Base-by-base conservation (phyloP, 2,329 filamentous ascomycete species). In the Septoria linicola region DNA sequence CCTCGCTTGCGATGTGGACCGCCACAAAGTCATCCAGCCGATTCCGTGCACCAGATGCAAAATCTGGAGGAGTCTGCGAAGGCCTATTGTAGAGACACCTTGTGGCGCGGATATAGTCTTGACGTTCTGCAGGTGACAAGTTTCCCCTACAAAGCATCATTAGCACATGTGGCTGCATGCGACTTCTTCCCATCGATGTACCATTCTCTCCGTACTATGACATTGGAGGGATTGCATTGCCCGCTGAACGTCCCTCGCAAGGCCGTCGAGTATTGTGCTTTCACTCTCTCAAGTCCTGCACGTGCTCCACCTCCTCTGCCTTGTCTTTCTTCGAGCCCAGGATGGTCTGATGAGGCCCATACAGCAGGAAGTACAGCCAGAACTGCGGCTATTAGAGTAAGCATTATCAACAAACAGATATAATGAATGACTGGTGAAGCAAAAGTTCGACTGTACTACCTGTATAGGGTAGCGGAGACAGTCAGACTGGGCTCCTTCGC, bases 1-100 rank as follows among this genome's bases (percentile, higher is more conserved):
- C 8, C 3, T 60, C 59, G 34, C 62, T 57, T 20, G 58, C 42
- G 34, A 64, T 64, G 40, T 66, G 63, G 5, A 57, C 54, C 4
- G 55, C 62, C 4, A 62, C 54, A 17, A 63, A 66, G 41, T 66
- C 63, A 17, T 66, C 63, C 32, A 59, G 59, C 34, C 62, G 53
- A 27, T 51, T 63, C 11, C 48, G 42, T n/a, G 42, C 51, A n/a
- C 51, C 50, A 13, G 50, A 40, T 1, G 39, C 61, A 55, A n/a
- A 60, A 49, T 13, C 40, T 10, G 13, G 39, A 14, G 43, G 19
- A 17, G 39, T 49, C 45, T 41, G 37, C 4, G 59, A 49, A 7
- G 63, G 62, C 21, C 48, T 54, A 2, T 42, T 50, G 13, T 58
- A 53, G 4, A 64, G 39, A 27, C 63, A 66, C 39, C 55, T 51